Percentiles rank a stretch among this genome's conserved stretches.
These are phyloP conservation scores for Rostrohypoxylon terebratum DNA, from an alignment of 495 filamentous ascomycete genomes.

Conservation along the genomic window DNA sequence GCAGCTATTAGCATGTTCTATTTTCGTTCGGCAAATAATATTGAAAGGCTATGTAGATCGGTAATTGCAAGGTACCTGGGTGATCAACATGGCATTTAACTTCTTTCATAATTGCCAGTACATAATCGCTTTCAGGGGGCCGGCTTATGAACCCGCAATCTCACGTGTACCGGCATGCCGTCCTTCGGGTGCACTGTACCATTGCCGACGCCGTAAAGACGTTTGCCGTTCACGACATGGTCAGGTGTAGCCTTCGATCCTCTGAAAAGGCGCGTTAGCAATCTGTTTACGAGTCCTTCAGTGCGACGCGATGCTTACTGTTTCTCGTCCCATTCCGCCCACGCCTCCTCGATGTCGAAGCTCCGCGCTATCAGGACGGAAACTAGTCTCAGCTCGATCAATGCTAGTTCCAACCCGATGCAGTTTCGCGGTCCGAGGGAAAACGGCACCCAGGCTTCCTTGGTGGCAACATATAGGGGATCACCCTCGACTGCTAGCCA, in stretches of 20 bases:
- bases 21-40: not conserved
- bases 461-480: conserved; percentile 50
- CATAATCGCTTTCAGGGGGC: conserved; percentile 4
- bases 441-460: conserved; percentile 65
- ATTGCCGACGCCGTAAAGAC: conserved; percentile 48
- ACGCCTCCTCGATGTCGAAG: conserved; percentile 61
- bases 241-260: conserved; percentile 38
- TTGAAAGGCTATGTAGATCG: not conserved
- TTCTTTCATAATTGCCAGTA: not conserved
- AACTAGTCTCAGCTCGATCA: conserved; percentile 61
- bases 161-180: conserved; percentile 47
- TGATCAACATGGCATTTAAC: not conserved
- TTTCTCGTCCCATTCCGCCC: conserved; percentile 56
- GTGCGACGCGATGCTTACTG: conserved; percentile 31
- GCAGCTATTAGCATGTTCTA: not conserved
- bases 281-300: not conserved
- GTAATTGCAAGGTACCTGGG: not conserved
- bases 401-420: conserved; percentile 65
- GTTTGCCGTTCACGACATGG: conserved; percentile 46
- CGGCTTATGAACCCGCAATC: conserved; percentile 28
- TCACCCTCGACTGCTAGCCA: conserved; percentile 52
- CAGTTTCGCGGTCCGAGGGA: conserved; percentile 65
- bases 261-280: conserved; percentile 27
- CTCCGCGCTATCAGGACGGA: conserved; percentile 59
- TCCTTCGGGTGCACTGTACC: conserved; percentile 51